These are phyloP conservation scores for Thecaphora frezii DNA, from an alignment of 1,284 basidiomycete species.

Conservation along the genomic window DNA sequence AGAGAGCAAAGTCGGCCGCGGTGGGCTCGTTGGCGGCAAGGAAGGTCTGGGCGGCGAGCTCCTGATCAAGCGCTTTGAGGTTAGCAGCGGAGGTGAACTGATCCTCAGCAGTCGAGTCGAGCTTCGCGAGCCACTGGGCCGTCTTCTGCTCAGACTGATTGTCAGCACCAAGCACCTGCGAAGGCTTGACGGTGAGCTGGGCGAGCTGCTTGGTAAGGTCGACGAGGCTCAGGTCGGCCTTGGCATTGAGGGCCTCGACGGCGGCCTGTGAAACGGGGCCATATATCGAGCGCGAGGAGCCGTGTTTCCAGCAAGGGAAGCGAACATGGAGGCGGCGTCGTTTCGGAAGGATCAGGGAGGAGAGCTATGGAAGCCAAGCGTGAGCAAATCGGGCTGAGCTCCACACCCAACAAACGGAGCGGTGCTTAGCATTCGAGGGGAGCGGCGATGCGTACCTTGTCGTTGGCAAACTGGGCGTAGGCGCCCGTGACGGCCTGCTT, in stretches of 20 bases:
- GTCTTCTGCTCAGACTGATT: conserved; percentile 28
- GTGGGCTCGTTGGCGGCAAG: conserved; percentile 47
- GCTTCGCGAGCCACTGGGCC: conserved; percentile 29
- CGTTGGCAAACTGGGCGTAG: conserved; percentile 39
- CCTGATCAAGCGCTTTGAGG: conserved; percentile 43
- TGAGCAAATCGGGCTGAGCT: not conserved
- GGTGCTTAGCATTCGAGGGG: no score
- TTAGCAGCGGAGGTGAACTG: conserved; percentile 36
- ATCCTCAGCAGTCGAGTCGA: conserved; percentile 27
- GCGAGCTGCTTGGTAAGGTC: conserved; percentile 35
- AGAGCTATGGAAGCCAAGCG: not conserved
- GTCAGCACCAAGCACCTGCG: conserved; percentile 29
- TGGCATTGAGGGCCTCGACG: conserved; percentile 17
- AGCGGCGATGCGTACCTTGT: conserved; percentile 25
- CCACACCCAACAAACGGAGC: no score
- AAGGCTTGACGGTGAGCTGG: conserved; percentile 24
- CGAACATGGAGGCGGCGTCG: not conserved
- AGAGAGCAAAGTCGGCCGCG: conserved; percentile 55
- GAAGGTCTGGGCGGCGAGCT: conserved; percentile 47
- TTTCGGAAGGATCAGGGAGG: not conserved
- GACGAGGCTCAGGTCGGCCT: conserved; percentile 25
- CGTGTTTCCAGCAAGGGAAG: no score
- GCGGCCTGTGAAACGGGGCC: conserved; percentile 18
- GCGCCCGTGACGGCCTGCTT: conserved; percentile 37
- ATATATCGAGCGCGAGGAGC: not conserved